A percentile compares a stretch with the other conserved stretches of the same genome.
These are phyloP conservation scores for Colletotrichum lentis DNA, from an alignment of 2,329 filamentous ascomycete species.

Conservation along the genomic window DNA sequence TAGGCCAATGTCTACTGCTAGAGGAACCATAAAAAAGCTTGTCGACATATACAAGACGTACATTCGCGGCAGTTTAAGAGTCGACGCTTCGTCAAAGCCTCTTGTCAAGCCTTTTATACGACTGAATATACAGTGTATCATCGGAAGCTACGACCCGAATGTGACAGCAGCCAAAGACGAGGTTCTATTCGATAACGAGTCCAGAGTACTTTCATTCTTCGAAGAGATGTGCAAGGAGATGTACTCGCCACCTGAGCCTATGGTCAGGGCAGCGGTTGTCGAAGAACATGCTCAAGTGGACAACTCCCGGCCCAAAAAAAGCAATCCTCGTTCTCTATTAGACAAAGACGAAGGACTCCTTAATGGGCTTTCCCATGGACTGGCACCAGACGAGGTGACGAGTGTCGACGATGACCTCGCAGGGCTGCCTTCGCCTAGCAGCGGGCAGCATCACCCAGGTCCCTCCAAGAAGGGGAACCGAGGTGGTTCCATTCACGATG, in stretches of 20 bases:
- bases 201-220: slow-evolving; percentile 55
- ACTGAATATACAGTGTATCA: slow-evolving; percentile 69
- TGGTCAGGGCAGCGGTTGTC: background rate
- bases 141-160: slow-evolving; percentile 74
- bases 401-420: background rate
- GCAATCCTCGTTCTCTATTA: background rate
- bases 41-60: slow-evolving; percentile 60
- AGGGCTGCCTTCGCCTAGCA: background rate
- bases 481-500: too few species aligned
- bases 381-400: too few species aligned
- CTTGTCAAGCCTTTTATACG: slow-evolving; percentile 67
- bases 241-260: slow-evolving; percentile 45
- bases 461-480: background rate
- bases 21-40: slow-evolving; percentile 69
- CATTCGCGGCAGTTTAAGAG: slow-evolving; percentile 48
- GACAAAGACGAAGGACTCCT: background rate
- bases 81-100: slow-evolving; percentile 40
- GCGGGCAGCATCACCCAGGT: background rate
- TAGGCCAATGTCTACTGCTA: slow-evolving; percentile 65
- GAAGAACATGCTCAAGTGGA: background rate
- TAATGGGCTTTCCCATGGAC: background rate
- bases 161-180: slow-evolving; percentile 77
- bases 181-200: slow-evolving; percentile 70
- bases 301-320: background rate
- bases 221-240: slow-evolving; percentile 52